phyloP scores from a whole-genome alignment of 495 filamentous ascomycete species.

The Lepidopterella palustris region DNA sequence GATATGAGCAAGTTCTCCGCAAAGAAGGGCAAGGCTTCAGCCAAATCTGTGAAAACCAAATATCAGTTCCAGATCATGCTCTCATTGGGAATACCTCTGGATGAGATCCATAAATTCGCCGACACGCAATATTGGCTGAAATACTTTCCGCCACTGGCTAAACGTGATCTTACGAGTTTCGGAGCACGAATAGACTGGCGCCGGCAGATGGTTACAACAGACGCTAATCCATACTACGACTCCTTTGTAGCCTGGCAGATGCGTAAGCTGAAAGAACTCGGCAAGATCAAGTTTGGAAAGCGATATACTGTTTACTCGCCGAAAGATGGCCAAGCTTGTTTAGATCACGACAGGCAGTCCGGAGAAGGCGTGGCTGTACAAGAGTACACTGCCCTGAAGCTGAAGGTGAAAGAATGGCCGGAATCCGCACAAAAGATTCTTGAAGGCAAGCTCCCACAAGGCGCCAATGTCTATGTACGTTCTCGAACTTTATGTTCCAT shows the following conservation, averaged over 20 bases:
- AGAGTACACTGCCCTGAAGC: slow-evolving; percentile 87
- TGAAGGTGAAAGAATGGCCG: slow-evolving; percentile 84
- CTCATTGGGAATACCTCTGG: slow-evolving; percentile 70
- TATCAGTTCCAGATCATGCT: slow-evolving; percentile 90
- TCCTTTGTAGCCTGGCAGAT: slow-evolving; percentile 97
- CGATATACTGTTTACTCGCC: slow-evolving; percentile 93
- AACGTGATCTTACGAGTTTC: slow-evolving; percentile 70
- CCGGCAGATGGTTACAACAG: slow-evolving; percentile 84
- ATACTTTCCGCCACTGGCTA: slow-evolving; percentile 81
- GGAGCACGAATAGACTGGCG: slow-evolving; percentile 90
- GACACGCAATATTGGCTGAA: slow-evolving; percentile 78
- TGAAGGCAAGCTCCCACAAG: slow-evolving; percentile 70
- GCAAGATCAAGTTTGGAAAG: slow-evolving; percentile 92
- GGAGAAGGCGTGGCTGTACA: slow-evolving; percentile 88
- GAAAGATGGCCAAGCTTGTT: slow-evolving; percentile 94
- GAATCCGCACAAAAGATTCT: slow-evolving; percentile 57
- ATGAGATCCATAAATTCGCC: slow-evolving; percentile 88
- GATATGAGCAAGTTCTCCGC: slow-evolving; percentile 87
- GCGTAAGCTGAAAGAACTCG: slow-evolving; percentile 79
- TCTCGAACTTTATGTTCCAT: too few species aligned
- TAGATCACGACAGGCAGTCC: slow-evolving; percentile 91
- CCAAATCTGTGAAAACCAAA: slow-evolving; percentile 84
- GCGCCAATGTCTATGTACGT: slow-evolving; percentile 77
- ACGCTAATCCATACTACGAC: slow-evolving; percentile 96
- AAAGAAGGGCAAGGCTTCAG: slow-evolving; percentile 89